Evolutionary conservation across 2,329 filamentous ascomycete species (phyloP), one percentile per base, ranked within the genome.

Genomic region (Decorospora gaudefroyi): DNA sequence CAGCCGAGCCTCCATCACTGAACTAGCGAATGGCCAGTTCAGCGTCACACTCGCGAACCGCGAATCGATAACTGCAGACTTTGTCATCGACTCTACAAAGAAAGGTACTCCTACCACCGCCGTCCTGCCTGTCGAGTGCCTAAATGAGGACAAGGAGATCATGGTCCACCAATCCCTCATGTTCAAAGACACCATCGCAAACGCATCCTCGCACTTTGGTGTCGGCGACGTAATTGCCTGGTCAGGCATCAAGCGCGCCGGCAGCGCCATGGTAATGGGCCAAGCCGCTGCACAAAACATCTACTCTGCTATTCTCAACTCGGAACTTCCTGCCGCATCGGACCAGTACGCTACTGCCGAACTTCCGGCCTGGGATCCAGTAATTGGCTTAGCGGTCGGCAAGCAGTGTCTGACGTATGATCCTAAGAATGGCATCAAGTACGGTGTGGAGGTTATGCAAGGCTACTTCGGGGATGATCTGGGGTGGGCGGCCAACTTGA

Each of bases 171-270:
- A 61, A 5, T 83, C 79, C 36, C 71, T 87, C 5, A 73, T 76
- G 54, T 84, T 87, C 65, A 68, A 76, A 1, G 57, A 71, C 1
- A 71, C 71, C 0, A 73, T 81, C 0, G 76, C 83, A 4, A 85
- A 88, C 51, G 69, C 79, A 9, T 71, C 74, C 0, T 69, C 71
- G 18, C 87, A 91, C 66, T 87, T 85, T 59, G 86, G 83, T 9
- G 76, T 82, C 16, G 88, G 88, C 11, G 88, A 92, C 62, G 73
- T 87, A 11, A 80, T 79, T 21, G 73, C 75, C 33, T 91, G 88
- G 87, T 80, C 84, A 0, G 87, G 87, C 29, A 90, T 92, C 72
- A 91, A 90, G 74, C 84, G 88, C 30, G 88, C 85, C 58, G 87
- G 88, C 16, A 81, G 77, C 11, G 88, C 88, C 22, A 88, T 91